A percentile compares a stretch with the other conserved stretches of the same genome.
These are phyloP conservation scores for Kwoniella sp. DNA, from an alignment of 768 basidiomycete genomes.

Conservation along the genomic window DNA sequence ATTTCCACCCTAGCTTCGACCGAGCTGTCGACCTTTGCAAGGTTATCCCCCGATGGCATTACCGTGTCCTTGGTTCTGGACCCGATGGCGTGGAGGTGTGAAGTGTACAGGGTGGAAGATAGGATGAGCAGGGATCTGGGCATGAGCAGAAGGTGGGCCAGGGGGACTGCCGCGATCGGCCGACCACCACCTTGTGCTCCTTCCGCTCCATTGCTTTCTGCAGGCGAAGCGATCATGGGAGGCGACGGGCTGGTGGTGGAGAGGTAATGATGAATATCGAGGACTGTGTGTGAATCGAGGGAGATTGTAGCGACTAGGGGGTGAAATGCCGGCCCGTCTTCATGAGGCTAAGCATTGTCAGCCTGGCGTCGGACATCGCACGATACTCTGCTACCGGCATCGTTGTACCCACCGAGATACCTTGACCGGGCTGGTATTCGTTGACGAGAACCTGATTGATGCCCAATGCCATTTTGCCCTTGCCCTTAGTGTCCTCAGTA, in stretches of 20 bases:
- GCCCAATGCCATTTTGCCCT: slow-evolving; percentile 52
- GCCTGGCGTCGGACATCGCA: not conserved
- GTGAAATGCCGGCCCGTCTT: slow-evolving; percentile 84
- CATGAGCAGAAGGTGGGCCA: slow-evolving; percentile 72
- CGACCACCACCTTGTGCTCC: slow-evolving; percentile 29
- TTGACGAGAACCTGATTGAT: slow-evolving; percentile 85
- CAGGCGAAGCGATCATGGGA: slow-evolving; percentile 28
- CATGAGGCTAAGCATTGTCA: slow-evolving; percentile 63
- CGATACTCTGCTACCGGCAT: too few species aligned
- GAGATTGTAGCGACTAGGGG: slow-evolving; percentile 89
- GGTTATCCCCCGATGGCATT: slow-evolving; percentile 20
- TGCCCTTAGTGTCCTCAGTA: not conserved
- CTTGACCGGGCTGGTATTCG: slow-evolving; percentile 87
- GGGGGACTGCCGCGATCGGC: slow-evolving; percentile 62
- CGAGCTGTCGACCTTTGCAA: slow-evolving; percentile 1
- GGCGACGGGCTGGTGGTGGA: slow-evolving; percentile 32
- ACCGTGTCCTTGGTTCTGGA: slow-evolving; percentile 56
- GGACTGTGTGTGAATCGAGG: slow-evolving; percentile 72
- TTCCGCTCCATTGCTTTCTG: slow-evolving; percentile 5
- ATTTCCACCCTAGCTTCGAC: slow-evolving; percentile 50
- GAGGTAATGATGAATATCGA: slow-evolving; percentile 74
- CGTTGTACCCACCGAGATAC: slow-evolving; percentile 84
- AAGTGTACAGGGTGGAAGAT: slow-evolving; percentile 62
- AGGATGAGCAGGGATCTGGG: slow-evolving; percentile 81
- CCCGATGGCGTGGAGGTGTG: slow-evolving; percentile 77